phyloP scores from a whole-genome alignment of 305 asterid species.

The Euphrasia arctica region DNA sequence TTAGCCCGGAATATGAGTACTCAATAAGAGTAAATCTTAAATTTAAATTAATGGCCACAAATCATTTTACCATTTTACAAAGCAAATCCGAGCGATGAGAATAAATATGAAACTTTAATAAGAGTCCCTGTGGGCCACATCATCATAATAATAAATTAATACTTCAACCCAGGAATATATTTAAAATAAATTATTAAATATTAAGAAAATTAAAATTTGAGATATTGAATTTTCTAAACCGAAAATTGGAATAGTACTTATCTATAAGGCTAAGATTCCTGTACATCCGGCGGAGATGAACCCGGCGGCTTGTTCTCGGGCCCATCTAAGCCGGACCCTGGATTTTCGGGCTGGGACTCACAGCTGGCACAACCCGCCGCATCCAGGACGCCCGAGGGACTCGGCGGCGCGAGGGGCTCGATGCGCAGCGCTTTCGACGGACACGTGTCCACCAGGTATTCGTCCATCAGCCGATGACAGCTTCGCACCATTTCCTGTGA shows the following conservation, averaged over 20 bases:
- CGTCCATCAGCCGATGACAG: conserved; percentile 64
- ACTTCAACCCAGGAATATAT: too few relatives aligned
- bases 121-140: too few relatives aligned
- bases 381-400: conserved; percentile 60
- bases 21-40: too few relatives aligned
- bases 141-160: too few relatives aligned
- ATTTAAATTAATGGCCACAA: too few relatives aligned
- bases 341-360: conserved; percentile 42
- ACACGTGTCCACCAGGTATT: conserved; percentile 58
- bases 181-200: neutral
- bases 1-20: too few relatives aligned
- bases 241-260: conserved; percentile 8
- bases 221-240: neutral
- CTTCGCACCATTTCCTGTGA: conserved; percentile 49
- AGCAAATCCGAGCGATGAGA: too few relatives aligned
- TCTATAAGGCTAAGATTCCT: conserved; percentile 28
- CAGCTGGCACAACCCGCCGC: conserved; percentile 54
- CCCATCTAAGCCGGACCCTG: conserved; percentile 25
- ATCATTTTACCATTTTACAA: too few relatives aligned
- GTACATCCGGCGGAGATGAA: conserved; percentile 39
- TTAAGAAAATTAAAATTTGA: neutral
- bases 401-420: conserved; percentile 41
- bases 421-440: conserved; percentile 27
- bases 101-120: too few relatives aligned
- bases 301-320: conserved; percentile 41